A percentile compares a stretch with the other conserved stretches of the same genome.
Evolutionary conservation across 257 asterid genomes (phyloP).

Genomic region (Fraxinus excelsior): DNA sequence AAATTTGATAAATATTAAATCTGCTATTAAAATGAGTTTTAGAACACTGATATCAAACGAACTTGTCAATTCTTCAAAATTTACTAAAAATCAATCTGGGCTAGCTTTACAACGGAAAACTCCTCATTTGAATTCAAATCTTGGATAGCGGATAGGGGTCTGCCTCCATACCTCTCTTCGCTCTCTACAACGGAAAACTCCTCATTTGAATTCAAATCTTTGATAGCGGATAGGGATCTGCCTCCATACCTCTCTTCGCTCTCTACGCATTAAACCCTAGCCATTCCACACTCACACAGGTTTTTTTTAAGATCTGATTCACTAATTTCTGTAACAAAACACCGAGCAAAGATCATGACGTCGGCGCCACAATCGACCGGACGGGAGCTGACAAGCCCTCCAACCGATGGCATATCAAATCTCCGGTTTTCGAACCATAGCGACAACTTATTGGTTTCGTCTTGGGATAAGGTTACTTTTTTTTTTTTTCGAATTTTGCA

Average conservation of each 20-base stretch:
- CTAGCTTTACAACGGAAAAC: too few relatives aligned
- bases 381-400: constrained; percentile 43
- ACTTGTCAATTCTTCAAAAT: too few relatives aligned
- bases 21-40: too few relatives aligned
- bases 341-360: constrained; percentile 33
- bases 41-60: too few relatives aligned
- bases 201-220: constrained; percentile 1
- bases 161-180: too few relatives aligned
- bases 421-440: constrained; percentile 57
- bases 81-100: too few relatives aligned
- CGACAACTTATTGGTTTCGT: constrained; percentile 54
- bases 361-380: constrained; percentile 41
- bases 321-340: neutral
- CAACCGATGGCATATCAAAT: constrained; percentile 52
- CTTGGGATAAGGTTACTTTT: constrained; percentile 51
- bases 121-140: too few relatives aligned
- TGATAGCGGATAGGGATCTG: neutral
- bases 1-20: too few relatives aligned
- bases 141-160: too few relatives aligned
- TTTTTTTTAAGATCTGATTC: neutral
- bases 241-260: neutral
- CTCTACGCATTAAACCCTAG: neutral
- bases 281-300: neutral
- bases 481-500: neutral
- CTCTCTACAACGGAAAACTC: too few relatives aligned